Evolutionary conservation across 2,329 filamentous ascomycete genomes (phyloP), one percentile per base, ranked within the genome.

Genomic region (Hypoxylon rubiginosum): DNA sequence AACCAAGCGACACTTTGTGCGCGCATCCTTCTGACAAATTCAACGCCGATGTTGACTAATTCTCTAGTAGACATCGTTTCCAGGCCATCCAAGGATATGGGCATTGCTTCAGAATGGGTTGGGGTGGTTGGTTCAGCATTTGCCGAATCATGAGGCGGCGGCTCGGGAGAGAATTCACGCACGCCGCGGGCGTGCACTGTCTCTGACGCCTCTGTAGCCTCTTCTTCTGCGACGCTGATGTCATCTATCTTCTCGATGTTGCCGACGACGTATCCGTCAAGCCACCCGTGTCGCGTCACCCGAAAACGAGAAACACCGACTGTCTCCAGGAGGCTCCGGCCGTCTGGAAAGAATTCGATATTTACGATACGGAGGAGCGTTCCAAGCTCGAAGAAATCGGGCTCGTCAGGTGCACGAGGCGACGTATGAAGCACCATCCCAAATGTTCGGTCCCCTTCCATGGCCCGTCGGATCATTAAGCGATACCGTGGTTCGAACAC

Each of bases 401-500:
- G 58, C 30, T 73, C 74, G 17, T 69, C 69, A 1, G 72, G 49
- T 1, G 69, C 58, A 80, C 82, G 62, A 68, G 77, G 51, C 80
- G 87, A 82, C 70, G 90, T 92, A 67, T 90, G 89, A 74, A 92
- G 85, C 17, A 97, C 86, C 92, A 97, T 97, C 24, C 94, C 94
- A 74, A 97, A 97, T 24, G 88, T 92, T 13, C 88, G 84, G 65
- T 91, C 88, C 0, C 89, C 88, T 67, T 94, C 91, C 57, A 97
- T 82, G 0, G 89, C 91, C 36, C 93, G 88, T 50, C 91, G 86
- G 39, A 97, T 91, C 93, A 97, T 96, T n/a, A 96, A 83, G 7
- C 93, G 88, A 76, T 97, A 97, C 6, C 92, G 87, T n/a, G 92
- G 92, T 77, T 97, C 94, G 75, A 97, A 97, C n/a, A 97, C 88